phyloP scores from a whole-genome alignment of 257 asterid species.

The Solanum chilense region DNA sequence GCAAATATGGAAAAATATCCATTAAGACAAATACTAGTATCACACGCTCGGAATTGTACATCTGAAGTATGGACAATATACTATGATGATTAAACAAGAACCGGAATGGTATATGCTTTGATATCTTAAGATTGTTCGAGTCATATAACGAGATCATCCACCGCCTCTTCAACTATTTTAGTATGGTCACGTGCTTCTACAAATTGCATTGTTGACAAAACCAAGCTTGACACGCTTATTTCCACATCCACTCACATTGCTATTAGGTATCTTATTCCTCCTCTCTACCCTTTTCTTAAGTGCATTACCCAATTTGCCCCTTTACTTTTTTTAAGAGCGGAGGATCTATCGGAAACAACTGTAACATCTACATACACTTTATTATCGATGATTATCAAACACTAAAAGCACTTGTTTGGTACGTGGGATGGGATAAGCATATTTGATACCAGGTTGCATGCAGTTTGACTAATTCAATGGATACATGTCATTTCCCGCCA shows the following conservation, averaged over 20 bases:
- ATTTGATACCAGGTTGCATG: not conserved
- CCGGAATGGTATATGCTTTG: rapidly evolving
- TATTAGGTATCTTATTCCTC: not conserved
- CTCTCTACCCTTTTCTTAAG: not conserved
- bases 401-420: not conserved
- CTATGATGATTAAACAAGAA: not conserved
- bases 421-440: not conserved
- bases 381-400: too few species aligned
- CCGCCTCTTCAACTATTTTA: not conserved
- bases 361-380: not conserved
- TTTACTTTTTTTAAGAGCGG: rapidly evolving
- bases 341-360: not conserved
- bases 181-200: not conserved
- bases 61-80: not conserved
- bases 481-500: not conserved
- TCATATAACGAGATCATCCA: not conserved
- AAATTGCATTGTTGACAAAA: not conserved
- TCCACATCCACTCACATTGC: constrained; percentile 1
- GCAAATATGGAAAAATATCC: not conserved
- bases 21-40: not conserved
- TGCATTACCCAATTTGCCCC: not conserved
- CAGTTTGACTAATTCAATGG: not conserved
- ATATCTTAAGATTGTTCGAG: not conserved
- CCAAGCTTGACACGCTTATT: not conserved
- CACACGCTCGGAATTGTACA: not conserved